Conservation (phyloP, 139 green algal species). For the Chlorella sp. region DNA sequence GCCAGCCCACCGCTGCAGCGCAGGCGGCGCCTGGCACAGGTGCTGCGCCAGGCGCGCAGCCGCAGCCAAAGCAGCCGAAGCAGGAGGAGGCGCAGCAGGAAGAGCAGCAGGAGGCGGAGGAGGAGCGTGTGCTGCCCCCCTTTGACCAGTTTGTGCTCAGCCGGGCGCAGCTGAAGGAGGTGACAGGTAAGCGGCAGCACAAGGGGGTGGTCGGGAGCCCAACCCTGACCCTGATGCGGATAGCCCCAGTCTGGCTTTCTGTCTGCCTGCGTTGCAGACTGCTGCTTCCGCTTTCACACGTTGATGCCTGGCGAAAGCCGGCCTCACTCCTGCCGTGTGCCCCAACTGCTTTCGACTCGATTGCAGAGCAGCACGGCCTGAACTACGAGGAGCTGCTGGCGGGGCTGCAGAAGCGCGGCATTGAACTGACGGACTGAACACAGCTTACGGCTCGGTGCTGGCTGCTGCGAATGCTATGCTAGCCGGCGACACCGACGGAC, state of each 20-base stretch:
- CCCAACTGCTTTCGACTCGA: too few species aligned
- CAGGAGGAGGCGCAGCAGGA: neutral
- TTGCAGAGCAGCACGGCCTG: slow-evolving; percentile 5
- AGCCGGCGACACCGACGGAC: too few species aligned
- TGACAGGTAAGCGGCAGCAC: neutral
- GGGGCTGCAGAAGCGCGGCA: neutral
- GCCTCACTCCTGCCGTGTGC: too few species aligned
- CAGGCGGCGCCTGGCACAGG: neutral
- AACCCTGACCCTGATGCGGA: too few species aligned
- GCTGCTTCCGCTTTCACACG: too few species aligned
- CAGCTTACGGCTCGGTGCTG: too few species aligned
- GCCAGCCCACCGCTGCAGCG: neutral
- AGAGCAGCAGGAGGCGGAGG: neutral
- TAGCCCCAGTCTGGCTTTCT: too few species aligned
- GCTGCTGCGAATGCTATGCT: too few species aligned
- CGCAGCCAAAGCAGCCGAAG: neutral
- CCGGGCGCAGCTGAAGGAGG: slow-evolving; percentile 6
- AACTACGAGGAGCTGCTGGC: slow-evolving; percentile 1
- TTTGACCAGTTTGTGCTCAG: neutral
- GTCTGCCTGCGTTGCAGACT: too few species aligned
- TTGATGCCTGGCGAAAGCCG: too few species aligned
- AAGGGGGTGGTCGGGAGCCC: too few species aligned
- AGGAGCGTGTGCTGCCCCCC: neutral
- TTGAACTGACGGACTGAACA: neutral
- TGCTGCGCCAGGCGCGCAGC: too few species aligned